Percentiles rank a stretch among this genome's conserved stretches.
Evolutionary conservation across 768 basidiomycete genomes (phyloP).

Genomic region (Pleurotus platypus): DNA sequence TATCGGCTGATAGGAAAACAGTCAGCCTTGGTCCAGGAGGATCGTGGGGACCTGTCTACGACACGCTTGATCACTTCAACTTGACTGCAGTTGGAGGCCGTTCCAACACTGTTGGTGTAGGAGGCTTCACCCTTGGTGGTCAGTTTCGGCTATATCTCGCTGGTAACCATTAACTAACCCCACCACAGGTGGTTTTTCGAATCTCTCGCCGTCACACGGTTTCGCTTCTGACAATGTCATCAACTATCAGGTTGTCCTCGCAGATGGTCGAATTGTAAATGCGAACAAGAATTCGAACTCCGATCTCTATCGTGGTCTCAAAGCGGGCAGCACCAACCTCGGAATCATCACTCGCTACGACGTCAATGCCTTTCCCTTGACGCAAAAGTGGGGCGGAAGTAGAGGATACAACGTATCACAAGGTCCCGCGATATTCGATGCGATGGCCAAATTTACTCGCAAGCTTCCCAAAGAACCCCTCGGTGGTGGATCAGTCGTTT

Average conservation of each 20-base stretch:
- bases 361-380: conserved; percentile 6
- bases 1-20: conserved; percentile 4
- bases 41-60: conserved; percentile 10
- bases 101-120: conserved; percentile 11
- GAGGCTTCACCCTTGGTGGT: conserved; percentile 14
- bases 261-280: conserved; percentile 10
- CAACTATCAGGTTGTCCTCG: conserved; percentile 12
- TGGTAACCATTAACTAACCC: not conserved
- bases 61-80: conserved; percentile 3
- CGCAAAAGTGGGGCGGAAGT: conserved; percentile 12
- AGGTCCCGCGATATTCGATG: not conserved
- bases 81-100: conserved; percentile 11
- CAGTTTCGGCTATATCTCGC: not conserved
- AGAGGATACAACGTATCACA: conserved; percentile 8
- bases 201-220: conserved; percentile 8
- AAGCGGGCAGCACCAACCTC: conserved; percentile 15
- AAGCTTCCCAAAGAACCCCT: conserved; percentile 3
- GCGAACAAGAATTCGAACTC: conserved; percentile 6
- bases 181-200: conserved; percentile 15
- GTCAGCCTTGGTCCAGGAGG: conserved; percentile 11
- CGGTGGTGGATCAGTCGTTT: conserved; percentile 2
- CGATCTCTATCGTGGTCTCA: conserved; percentile 15
- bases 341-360: conserved; percentile 17
- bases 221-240: conserved; percentile 13
- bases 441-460: conserved; percentile 1